Base-by-base conservation (phyloP, 257 asterid species). In the Primulina tabacum region DNA sequence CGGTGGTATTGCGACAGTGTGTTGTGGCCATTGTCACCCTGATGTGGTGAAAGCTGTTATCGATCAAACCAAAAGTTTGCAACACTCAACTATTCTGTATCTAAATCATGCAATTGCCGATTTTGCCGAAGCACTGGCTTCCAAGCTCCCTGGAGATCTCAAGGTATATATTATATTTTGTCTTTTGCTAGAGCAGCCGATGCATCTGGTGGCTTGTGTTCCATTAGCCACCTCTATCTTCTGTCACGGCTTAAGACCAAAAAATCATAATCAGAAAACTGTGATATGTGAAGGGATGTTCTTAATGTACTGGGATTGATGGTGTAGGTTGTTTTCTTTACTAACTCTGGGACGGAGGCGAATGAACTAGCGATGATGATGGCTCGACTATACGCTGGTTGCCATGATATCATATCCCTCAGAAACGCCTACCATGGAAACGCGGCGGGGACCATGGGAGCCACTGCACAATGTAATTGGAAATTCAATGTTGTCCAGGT, bases 21-120 rank as follows among this genome's bases (percentile, higher is more conserved):
- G 80, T 20, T 87, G 95, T 79, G 96, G 96, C 17, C 96, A 89
- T 64, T 89, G 96, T 69, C 95, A 89, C 79, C 96, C 96, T 68
- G 89, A 89, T 16, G 88, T 89, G 6, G 89, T 87, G 1, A 73
- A 81, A 61, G 90, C 96, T 55, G 84, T 89, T 57, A 79, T 85
- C 3, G 62, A 82, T 4, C 95, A 89, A 75, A 86, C 85, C 16
- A 74, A 82, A 11, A 71, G 62, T 26, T 72, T 89, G 17, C 96
- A 89, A 38, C 96, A 89, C 68, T 81, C 95, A 2, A 87, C 96
- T 26, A 77, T 83, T 61, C 74, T 87, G 0, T 89, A 89, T 64
- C 84, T 89, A 60, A 87, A 87, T 74, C 92, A 86, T 55, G 80
- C 87, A 7, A 82, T 89, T 24, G 33, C 90, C 47, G 95, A 89